These are phyloP conservation scores for Lentinula detonsa DNA, from an alignment of 768 basidiomycete genomes.

Conservation along the genomic window DNA sequence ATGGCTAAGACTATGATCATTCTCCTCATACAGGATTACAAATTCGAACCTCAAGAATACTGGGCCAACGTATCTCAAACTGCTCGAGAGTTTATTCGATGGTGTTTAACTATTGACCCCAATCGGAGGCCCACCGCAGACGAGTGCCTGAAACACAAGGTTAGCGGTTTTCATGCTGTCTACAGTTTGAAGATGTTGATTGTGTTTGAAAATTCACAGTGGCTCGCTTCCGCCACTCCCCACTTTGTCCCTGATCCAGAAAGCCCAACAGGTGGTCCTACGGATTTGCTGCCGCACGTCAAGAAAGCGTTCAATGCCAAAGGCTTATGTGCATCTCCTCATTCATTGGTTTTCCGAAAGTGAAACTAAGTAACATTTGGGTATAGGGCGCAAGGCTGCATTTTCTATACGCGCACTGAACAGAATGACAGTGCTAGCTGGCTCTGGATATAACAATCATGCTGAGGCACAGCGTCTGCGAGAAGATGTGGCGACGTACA, in stretches of 20 bases:
- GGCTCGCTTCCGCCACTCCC: slow-evolving; percentile 66
- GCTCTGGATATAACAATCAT: slow-evolving; percentile 23
- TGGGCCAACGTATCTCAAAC: slow-evolving; percentile 81
- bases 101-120: slow-evolving; percentile 86
- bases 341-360: background rate
- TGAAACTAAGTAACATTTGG: slow-evolving; percentile 5
- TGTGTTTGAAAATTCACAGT: slow-evolving; percentile 24
- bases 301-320: slow-evolving; percentile 87
- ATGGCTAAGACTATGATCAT: background rate
- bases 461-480: slow-evolving; percentile 44
- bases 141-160: slow-evolving; percentile 66
- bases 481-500: slow-evolving; percentile 59
- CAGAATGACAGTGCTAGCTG: slow-evolving; percentile 61
- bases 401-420: slow-evolving; percentile 82
- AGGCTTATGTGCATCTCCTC: slow-evolving; percentile 60
- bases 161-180: slow-evolving; percentile 11
- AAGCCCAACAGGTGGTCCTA: slow-evolving; percentile 51
- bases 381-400: slow-evolving; percentile 80
- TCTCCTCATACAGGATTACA: slow-evolving; percentile 51
- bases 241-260: slow-evolving; percentile 66
- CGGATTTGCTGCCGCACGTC: slow-evolving; percentile 83
- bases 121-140: slow-evolving; percentile 70
- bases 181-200: background rate
- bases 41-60: slow-evolving; percentile 75
- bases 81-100: slow-evolving; percentile 76